phyloP scores from a whole-genome alignment of 176 grass and related monocot species.

The Echinochloa phyllopogon region DNA sequence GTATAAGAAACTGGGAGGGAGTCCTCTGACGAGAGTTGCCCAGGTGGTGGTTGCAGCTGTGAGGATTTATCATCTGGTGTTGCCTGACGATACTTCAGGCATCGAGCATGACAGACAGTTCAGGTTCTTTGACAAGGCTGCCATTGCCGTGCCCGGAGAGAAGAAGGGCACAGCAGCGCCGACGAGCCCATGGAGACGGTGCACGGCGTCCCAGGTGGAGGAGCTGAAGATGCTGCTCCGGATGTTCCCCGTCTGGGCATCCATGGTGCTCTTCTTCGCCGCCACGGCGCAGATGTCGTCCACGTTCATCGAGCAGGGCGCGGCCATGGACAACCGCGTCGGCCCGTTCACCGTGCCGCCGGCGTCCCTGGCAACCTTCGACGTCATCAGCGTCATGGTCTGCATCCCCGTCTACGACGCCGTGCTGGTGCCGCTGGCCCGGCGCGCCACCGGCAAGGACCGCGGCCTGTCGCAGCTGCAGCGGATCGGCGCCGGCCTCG shows the following conservation, averaged over 20 bases:
- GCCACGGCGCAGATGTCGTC: slow-evolving; percentile 45
- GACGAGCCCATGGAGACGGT: slow-evolving; percentile 24
- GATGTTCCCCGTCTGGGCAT: slow-evolving; percentile 52
- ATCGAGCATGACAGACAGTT: not conserved
- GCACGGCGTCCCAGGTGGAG: slow-evolving; percentile 58
- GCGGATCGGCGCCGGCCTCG: slow-evolving; percentile 44
- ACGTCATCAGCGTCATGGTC: slow-evolving; percentile 34
- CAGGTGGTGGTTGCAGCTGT: slow-evolving; percentile 52
- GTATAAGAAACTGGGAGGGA: slow-evolving; percentile 34
- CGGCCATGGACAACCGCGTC: slow-evolving; percentile 29
- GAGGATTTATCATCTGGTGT: slow-evolving; percentile 3
- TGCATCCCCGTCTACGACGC: slow-evolving; percentile 48
- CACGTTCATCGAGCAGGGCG: slow-evolving; percentile 51
- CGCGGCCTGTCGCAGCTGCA: slow-evolving; percentile 51
- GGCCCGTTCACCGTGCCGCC: slow-evolving; percentile 41
- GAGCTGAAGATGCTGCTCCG: slow-evolving; percentile 54
- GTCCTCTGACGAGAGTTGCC: slow-evolving; percentile 44
- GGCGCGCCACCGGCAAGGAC: slow-evolving; percentile 41
- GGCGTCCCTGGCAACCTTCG: slow-evolving; percentile 45
- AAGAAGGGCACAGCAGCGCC: not conserved
- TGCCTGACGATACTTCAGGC: slow-evolving; percentile 23
- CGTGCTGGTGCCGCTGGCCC: slow-evolving; percentile 39
- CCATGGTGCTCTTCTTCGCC: slow-evolving; percentile 38
- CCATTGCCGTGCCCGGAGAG: not conserved
- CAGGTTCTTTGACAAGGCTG: slow-evolving; percentile 1